Evolutionary conservation across 2,329 filamentous ascomycete genomes (phyloP), one percentile per base, ranked within the genome.

Genomic region (Botryotinia narcissicola): DNA sequence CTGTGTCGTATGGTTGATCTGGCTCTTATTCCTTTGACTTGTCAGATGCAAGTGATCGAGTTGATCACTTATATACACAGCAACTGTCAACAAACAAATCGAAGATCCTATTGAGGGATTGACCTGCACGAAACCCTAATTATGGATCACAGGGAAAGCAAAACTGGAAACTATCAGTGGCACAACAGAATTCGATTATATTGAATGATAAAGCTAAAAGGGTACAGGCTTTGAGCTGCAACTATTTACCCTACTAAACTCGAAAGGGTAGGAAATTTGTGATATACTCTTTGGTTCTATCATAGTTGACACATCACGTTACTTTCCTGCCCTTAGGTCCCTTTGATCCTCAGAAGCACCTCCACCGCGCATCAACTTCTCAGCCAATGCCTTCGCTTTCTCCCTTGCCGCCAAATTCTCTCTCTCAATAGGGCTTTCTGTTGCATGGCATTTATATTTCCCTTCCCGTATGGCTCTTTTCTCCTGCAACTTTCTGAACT

Each of bases 11-110:
- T n/a, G 3, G n/a, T 57, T 57, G 60, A n/a, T 42, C 14, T 18
- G 22, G 12, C 35, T 32, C 22, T 18, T 25, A 7, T 14, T 25
- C 60, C 37, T 62, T 40, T 42, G 25, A 42, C 22, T 40, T 40
- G 25, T 42, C 61, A 63, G 40, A 68, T 54, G 64, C 48, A n/a
- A 68, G 35, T 68, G 35, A 68, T 68, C 37, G 35, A 29, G 25
- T 32, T 68, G 46, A 54, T 68, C 64, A 54, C 35, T 57, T 57
- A 48, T 68, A 22, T 54, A 29, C 64, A 42, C 35, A 57, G 64
- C 48, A 48, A 57, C 35, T 54, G 14, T 68, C 35, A 54, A 57
- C 9, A 9, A 32, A 29, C 35, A 68, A 29, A 57, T 1, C 18
- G 42, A 66, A 22, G 42, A 66, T 68, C 46, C 29, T 8, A 16